Base-by-base conservation (phyloP, 306 rosid genomes). In the Pachyrhizus erosus region DNA sequence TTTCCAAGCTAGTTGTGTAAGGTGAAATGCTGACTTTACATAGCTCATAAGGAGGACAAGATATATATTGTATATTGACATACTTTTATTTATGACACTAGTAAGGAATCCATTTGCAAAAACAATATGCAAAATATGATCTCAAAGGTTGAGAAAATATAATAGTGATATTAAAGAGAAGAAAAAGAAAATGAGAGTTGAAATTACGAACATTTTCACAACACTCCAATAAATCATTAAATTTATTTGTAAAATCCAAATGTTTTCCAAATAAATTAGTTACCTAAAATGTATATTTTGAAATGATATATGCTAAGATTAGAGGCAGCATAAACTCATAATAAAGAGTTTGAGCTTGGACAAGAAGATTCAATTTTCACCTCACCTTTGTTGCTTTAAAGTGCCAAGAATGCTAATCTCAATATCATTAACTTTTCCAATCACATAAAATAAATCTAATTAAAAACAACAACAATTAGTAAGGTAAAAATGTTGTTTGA, bases 101-200 rank as follows among this genome's bases (percentile, higher is more conserved):
- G 97, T 97, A 83, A 96, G 98, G 89, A 96, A 91, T 73, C 97
- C 99, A 76, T 96, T 98, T 96, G 96, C 91, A 93, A 88, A 82
- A 73, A 82, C 74, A 85, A 87, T 39, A 65, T 75, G 65, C 83
- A 69, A 89, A 82, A 83, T 33, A 85, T 23, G 82, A 58, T 49
- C 80, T 86, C 46, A 84, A 75, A 15, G 71, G 60, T 70, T 65
- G 73, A 75, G 76, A 80, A 82, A 80, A 78, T 48, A 71, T 48
- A 57, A 55, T 79, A 67, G 66, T 24, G 66, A 66, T 39, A 76
- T 17, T 9, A 42, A 27, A 10, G 20, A 24, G 21, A 58, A 40
- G 10, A 58, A 40, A 29, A 75, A 58, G 23, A 48, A 29, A 33
- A 48, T 0, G 8, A 24, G 70, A 51, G 24, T 60, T 60, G 24